Conservation (phyloP, 495 filamentous ascomycete species). For the Aspergillus panamensis region DNA sequence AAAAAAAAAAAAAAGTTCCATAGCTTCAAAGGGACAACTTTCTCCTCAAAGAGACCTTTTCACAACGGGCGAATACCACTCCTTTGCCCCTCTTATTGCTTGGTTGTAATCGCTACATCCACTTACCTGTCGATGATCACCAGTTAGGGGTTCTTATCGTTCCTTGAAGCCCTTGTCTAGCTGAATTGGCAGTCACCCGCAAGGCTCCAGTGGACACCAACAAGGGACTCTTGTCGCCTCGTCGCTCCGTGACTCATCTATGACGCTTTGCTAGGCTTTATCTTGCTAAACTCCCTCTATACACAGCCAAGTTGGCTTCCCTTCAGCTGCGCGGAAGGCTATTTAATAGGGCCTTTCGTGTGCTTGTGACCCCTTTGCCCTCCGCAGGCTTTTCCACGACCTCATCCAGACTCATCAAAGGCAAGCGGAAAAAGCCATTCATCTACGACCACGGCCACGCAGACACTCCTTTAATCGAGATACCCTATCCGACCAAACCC, state of each 20-base stretch:
- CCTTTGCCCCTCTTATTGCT: too few relatives aligned
- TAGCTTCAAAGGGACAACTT: background rate
- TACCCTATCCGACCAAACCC: background rate
- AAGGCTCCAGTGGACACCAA: background rate
- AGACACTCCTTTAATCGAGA: too few relatives aligned
- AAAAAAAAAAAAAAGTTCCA: conserved; percentile 1
- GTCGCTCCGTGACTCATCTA: conserved; percentile 1
- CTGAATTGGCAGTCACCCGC: background rate
- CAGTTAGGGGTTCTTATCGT: background rate
- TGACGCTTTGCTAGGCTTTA: background rate
- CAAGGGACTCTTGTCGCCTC: background rate
- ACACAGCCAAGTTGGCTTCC: conserved; percentile 45
- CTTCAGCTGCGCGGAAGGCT: conserved; percentile 32
- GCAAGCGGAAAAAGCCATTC: background rate
- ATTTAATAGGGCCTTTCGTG: conserved; percentile 31
- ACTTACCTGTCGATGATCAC: background rate
- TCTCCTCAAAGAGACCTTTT: background rate
- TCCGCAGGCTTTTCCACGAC: conserved; percentile 3
- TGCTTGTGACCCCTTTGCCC: conserved; percentile 18
- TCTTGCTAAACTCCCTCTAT: conserved; percentile 2
- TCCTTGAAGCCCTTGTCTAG: background rate
- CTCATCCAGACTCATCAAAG: background rate
- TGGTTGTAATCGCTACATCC: background rate
- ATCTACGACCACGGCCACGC: too few relatives aligned
- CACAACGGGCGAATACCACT: background rate